Evolutionary conservation across 805 yeast species (phyloP).

Genomic region (Pichia cephalocereana): DNA sequence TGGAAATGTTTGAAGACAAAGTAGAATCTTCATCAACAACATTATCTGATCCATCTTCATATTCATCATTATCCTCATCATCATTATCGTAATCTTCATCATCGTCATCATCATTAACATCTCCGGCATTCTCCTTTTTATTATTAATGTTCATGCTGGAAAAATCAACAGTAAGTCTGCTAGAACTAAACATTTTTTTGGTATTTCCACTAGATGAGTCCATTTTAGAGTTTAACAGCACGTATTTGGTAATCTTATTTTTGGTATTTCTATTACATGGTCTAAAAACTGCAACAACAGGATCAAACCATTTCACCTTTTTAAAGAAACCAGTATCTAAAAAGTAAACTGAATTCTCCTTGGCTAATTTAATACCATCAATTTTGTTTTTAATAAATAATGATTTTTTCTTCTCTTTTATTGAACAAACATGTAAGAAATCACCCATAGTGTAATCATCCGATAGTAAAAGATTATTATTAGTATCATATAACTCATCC

Average conservation of each 20-base stretch:
- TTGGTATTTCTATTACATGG: constrained; percentile 24
- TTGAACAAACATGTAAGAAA: constrained; percentile 13
- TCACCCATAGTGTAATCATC: constrained; percentile 14
- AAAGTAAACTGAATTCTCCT: constrained; percentile 22
- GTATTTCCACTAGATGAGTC: not conserved
- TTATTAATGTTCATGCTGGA: constrained; percentile 1
- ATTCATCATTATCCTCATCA: constrained; percentile 12
- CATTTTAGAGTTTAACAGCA: constrained; percentile 11
- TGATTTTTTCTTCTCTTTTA: constrained; percentile 18
- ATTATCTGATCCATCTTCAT: constrained; percentile 6
- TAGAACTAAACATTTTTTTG: constrained; percentile 6
- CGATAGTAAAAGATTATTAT: constrained; percentile 1
- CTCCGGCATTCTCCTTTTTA: constrained; percentile 1
- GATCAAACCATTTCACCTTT: constrained; percentile 20
- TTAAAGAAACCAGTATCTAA: constrained; percentile 15
- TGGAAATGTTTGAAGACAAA: not conserved
- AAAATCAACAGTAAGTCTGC: constrained; percentile 7
- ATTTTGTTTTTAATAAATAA: constrained; percentile 17
- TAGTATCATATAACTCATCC: not conserved
- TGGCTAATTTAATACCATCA: constrained; percentile 25
- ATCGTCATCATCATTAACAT: constrained; percentile 6
- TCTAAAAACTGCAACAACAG: constrained; percentile 19
- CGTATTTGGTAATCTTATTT: constrained; percentile 21
- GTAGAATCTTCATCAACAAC: not conserved
- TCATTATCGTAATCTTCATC: constrained; percentile 13